Evolutionary conservation across 1,139 yeast species (phyloP), one percentile per base, ranked within the genome.

Genomic region (Scheffersomyces stambukii): DNA sequence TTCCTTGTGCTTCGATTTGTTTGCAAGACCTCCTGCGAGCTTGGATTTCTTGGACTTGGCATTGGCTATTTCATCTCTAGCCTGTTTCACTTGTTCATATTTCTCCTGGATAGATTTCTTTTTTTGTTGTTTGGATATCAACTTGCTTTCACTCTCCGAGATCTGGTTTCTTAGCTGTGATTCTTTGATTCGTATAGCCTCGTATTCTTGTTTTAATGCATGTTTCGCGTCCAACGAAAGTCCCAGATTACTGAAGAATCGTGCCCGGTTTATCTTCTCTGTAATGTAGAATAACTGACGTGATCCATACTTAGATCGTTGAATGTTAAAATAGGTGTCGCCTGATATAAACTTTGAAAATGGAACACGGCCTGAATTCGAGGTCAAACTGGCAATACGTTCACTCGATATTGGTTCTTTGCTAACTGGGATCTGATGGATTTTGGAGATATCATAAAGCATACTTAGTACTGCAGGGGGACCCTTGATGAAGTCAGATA

Each of bases 401-500:
- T 46, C 41, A 6, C 57, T 56, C 6, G 63, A 43, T 24, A 79
- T 48, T 3, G 67, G 68, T 9, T 50, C 50, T 10, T 58, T 54
- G 0, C 82, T 50, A 5, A 80, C 78, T 0, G 96, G 96, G 20
- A 84, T 74, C 27, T 60, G 55, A 38, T 83, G 75, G 15, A 88
- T 55, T 24, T 62, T 64, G 9, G 74, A 61, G 17, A 69, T 67
- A 36, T 74, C 79, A 42, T 82, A 77, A 27, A 91, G 64, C 86
- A 84, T 85, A 31, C 70, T 66, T 27, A 86, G 50, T 1, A 91
- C 95, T n/a, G 74, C 71, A 7, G 55, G 50, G 1, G 96, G 95
- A 0, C 96, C 98, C 1, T 60, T 57, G 2, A 91, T 48, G 37
- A 75, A 75, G 45, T 91, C 96, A 2, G 75, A 57, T 20, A 88